Evolutionary conservation across 768 basidiomycete genomes (phyloP).

Genomic region (Boletus eberwhitei): DNA sequence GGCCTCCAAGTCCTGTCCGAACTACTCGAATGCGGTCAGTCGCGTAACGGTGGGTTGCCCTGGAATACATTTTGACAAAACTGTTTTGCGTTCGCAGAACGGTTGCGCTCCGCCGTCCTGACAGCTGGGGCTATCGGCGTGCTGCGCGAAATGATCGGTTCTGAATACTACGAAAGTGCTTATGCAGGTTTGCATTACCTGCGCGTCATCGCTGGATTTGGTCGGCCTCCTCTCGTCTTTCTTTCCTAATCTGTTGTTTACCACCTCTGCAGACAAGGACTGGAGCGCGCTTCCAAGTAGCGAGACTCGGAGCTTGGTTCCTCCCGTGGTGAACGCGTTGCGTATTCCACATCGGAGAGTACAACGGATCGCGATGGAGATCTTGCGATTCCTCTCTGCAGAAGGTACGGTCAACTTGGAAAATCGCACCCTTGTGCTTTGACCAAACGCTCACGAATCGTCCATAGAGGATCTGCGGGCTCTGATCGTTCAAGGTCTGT

Average conservation of each 20-base stretch:
- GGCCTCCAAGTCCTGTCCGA: constrained; percentile 17
- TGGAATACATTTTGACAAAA: background rate
- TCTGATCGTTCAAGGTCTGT: constrained; percentile 9
- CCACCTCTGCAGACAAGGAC: constrained; percentile 1
- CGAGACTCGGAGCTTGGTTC: constrained; percentile 9
- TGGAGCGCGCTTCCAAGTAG: background rate
- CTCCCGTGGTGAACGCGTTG: constrained; percentile 14
- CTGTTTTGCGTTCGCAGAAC: constrained; percentile 4
- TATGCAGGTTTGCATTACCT: constrained; percentile 26
- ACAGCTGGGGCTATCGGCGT: constrained; percentile 9
- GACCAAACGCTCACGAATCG: background rate
- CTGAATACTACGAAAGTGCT: background rate
- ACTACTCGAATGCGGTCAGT: constrained; percentile 23
- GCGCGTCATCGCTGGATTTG: constrained; percentile 16
- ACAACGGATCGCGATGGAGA: constrained; percentile 15
- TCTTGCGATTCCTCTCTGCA: constrained; percentile 10
- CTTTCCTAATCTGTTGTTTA: background rate
- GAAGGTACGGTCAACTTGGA: constrained; percentile 5
- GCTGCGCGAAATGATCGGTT: constrained; percentile 16
- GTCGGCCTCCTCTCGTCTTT: constrained; percentile 4
- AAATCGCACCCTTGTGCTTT: background rate
- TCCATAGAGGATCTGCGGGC: constrained; percentile 10
- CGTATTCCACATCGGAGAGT: constrained; percentile 13
- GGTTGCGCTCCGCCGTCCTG: constrained; percentile 14
- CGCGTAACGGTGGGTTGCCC: too few species aligned